Evolutionary conservation across 2,329 filamentous ascomycete genomes (phyloP), one percentile per base, ranked within the genome.

Genomic region (Penicillium sp.): DNA sequence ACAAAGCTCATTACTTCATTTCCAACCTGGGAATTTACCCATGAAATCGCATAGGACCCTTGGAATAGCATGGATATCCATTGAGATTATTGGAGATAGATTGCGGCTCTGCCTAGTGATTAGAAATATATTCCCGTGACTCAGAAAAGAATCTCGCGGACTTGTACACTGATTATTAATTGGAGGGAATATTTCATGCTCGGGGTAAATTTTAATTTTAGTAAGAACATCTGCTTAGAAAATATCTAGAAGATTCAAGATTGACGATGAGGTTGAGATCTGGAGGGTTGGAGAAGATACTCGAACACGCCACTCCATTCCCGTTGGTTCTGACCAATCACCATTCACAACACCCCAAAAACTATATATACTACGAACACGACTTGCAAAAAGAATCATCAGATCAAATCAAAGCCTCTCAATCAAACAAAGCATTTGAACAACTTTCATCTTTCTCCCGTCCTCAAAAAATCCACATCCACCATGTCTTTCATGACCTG

Each of bases 401-500:
- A 55, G 26, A 10, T 57, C 45, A 50, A 43, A 9, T 49, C 31
- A 51, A 47, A 53, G 14, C 37, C 23, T 49, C 21, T 35, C 29
- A 19, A 8, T 10, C 4, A 26, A 53, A 46, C 33, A 47, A 29
- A 49, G 23, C 10, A 48, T 26, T 44, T 39, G 19, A 59, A 58
- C 55, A 47, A 53, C 50, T 45, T 55, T 44, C 50, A 53, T 48
- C 11, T 29, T 27, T 39, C 19, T 13, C 13, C 19, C 14, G 9
- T 37, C 8, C 21, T 23, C 21, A 27, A 27, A 48, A 9, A 19
- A 19, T 2, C 21, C 42, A 60, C 47, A 50, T 60, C 59, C 63
- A 73, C 62, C 49, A 79, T 80, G 77, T 67, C 74, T 52, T 74
- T 77, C 68, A 71, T 76, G 39, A 39, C 35, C 53, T 66, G 75